Conservation (phyloP, 139 green algal genomes). For the Gonium pectorale region DNA sequence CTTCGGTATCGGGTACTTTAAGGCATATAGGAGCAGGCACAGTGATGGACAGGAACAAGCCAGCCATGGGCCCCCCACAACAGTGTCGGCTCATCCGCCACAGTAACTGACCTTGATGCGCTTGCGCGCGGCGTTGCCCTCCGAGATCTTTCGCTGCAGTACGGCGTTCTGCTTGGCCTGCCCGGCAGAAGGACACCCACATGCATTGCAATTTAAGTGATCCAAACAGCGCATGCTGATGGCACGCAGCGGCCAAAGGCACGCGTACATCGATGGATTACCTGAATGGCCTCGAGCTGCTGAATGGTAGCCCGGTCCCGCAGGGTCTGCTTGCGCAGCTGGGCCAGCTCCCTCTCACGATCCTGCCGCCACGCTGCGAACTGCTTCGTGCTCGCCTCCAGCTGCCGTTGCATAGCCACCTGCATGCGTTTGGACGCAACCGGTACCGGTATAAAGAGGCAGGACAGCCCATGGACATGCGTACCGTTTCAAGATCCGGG, state of each 20-base stretch:
- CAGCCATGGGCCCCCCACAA: too few relatives aligned
- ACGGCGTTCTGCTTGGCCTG: constrained; percentile 88
- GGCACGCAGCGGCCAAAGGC: neutral
- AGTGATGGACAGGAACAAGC: too few relatives aligned
- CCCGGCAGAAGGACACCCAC: too few relatives aligned
- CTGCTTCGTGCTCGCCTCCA: constrained; percentile 66
- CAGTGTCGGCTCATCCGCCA: too few relatives aligned
- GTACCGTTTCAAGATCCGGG: too few relatives aligned
- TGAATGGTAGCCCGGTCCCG: constrained; percentile 51
- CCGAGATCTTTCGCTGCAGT: constrained; percentile 92
- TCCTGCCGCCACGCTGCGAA: constrained; percentile 65
- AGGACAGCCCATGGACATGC: too few relatives aligned
- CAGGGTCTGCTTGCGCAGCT: constrained; percentile 59
- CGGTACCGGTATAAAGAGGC: neutral
- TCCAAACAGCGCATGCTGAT: neutral
- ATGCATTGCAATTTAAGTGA: too few relatives aligned
- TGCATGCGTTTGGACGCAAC: constrained; percentile 37
- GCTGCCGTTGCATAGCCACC: constrained; percentile 66
- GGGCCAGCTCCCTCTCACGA: constrained; percentile 69
- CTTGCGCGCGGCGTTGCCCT: constrained; percentile 84
- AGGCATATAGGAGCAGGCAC: too few relatives aligned
- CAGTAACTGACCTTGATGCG: constrained; percentile 57
- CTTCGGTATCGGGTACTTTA: too few relatives aligned
- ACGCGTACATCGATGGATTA: constrained; percentile 38
- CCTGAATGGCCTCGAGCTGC: constrained; percentile 73